Conservation (phyloP, 1,284 basidiomycete genomes). For the Pseudozyma tsukubaensis region DNA sequence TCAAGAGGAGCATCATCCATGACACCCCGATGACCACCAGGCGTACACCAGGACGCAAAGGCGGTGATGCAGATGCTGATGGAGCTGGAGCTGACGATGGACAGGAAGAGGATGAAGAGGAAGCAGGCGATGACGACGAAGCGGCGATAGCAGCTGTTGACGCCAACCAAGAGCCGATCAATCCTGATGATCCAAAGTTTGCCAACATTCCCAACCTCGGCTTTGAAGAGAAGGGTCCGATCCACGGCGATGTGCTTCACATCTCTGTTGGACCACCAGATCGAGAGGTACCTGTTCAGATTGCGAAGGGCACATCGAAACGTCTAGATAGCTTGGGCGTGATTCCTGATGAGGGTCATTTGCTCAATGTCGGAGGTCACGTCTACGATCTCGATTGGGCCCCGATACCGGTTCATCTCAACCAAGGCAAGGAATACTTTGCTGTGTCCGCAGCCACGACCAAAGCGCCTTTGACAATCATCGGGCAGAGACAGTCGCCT, state of each 20-base stretch:
- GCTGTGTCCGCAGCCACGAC: slow-evolving; percentile 31
- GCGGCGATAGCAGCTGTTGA: slow-evolving; percentile 17
- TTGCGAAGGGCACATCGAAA: slow-evolving; percentile 13
- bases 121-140: slow-evolving; percentile 18
- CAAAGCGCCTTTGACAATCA: slow-evolving; percentile 21
- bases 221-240: slow-evolving; percentile 24
- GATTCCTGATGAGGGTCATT: slow-evolving; percentile 36
- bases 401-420: slow-evolving; percentile 43
- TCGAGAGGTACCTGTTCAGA: slow-evolving; percentile 22
- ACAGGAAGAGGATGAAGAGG: slow-evolving; percentile 25
- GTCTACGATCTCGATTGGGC: slow-evolving; percentile 55
- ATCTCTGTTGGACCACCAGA: slow-evolving; percentile 28
- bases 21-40: slow-evolving; percentile 16
- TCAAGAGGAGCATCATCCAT: slow-evolving; percentile 12
- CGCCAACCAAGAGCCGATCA: slow-evolving; percentile 28
- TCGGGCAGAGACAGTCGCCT: slow-evolving; percentile 20
- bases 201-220: slow-evolving; percentile 35
- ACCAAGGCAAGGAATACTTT: slow-evolving; percentile 44
- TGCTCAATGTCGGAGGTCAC: slow-evolving; percentile 50
- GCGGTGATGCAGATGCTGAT: slow-evolving; percentile 5
- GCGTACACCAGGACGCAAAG: neutral
- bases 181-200: slow-evolving; percentile 33
- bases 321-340: slow-evolving; percentile 33
- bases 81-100: slow-evolving; percentile 3
- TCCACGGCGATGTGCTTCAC: slow-evolving; percentile 24